Conservation (phyloP, 257 asterid species). For the Petunia axillaris region DNA sequence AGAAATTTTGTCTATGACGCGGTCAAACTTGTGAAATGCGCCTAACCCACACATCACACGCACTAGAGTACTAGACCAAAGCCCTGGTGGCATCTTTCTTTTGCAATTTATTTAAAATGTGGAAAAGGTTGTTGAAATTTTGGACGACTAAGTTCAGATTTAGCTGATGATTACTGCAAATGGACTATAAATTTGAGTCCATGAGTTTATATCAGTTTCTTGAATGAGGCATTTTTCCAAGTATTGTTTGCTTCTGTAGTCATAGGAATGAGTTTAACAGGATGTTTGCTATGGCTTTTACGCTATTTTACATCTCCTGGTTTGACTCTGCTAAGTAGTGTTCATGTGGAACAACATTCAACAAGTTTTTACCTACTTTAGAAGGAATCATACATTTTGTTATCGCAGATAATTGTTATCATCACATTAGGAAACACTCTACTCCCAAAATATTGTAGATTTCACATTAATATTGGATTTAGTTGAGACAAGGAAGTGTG, state of each 20-base stretch:
- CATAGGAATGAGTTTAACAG: not conserved
- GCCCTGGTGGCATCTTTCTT: not conserved
- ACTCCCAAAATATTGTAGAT: not conserved
- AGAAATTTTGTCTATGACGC: no score
- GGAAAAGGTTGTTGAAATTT: not conserved
- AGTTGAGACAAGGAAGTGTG: not conserved
- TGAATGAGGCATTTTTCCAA: not conserved
- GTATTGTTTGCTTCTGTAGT: slow-evolving; percentile 3
- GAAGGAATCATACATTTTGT: not conserved
- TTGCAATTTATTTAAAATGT: not conserved
- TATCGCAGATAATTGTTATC: not conserved
- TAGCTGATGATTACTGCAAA: not conserved
- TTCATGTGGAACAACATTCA: not conserved
- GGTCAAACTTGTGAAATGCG: no score
- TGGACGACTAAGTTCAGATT: not conserved
- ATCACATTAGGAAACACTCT: not conserved
- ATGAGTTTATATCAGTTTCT: not conserved
- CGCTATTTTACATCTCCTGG: not conserved
- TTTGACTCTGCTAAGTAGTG: not conserved
- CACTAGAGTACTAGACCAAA: no score
- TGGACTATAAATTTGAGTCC: not conserved
- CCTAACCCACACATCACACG: no score
- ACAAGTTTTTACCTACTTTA: not conserved
- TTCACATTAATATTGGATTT: not conserved
- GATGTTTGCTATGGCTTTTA: slow-evolving; percentile 3